Evolutionary conservation across 176 grass and related monocot genomes (phyloP).

Genomic region (Poa pratensis): DNA sequence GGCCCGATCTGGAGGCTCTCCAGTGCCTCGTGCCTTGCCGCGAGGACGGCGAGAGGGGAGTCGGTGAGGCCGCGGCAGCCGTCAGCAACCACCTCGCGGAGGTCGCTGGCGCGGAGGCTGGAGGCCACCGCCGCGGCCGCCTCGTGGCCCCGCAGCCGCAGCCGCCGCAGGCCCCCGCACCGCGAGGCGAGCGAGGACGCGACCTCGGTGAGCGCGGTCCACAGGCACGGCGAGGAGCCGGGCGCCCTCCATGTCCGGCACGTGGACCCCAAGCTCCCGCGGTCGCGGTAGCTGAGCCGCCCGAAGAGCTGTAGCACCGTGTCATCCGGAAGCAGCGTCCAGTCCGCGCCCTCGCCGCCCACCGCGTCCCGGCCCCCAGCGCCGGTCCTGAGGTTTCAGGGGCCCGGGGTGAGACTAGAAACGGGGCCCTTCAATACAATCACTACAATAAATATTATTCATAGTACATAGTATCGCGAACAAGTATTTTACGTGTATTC

Average conservation of each 20-base stretch:
- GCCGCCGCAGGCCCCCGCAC: conserved; percentile 58
- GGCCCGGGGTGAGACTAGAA: too few relatives aligned
- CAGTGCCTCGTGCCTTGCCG: conserved; percentile 82
- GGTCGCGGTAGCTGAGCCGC: conserved; percentile 88
- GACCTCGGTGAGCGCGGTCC: conserved; percentile 61
- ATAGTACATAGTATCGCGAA: too few relatives aligned
- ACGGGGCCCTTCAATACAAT: too few relatives aligned
- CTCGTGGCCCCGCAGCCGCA: conserved; percentile 70
- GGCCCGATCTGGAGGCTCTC: conserved; percentile 90
- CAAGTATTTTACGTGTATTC: too few relatives aligned
- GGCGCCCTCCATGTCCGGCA: conserved; percentile 76
- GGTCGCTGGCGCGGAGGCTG: conserved; percentile 61
- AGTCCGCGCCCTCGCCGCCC: conserved; percentile 57
- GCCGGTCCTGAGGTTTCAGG: too few relatives aligned
- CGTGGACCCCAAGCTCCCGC: conserved; percentile 65
- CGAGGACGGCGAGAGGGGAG: conserved; percentile 79
- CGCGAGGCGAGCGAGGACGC: conserved; percentile 69
- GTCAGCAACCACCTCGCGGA: conserved; percentile 79
- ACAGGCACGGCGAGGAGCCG: conserved; percentile 82
- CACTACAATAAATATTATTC: too few relatives aligned
- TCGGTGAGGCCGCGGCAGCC: conserved; percentile 82
- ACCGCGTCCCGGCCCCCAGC: conserved; percentile 20
- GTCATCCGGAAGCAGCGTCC: conserved; percentile 84
- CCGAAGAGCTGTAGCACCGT: conserved; percentile 89
- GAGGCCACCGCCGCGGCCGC: conserved; percentile 54